Percentiles rank a stretch among this genome's conserved stretches.
Conservation (phyloP, 169 alveolate species). For the Plasmodium coatneyi region DNA sequence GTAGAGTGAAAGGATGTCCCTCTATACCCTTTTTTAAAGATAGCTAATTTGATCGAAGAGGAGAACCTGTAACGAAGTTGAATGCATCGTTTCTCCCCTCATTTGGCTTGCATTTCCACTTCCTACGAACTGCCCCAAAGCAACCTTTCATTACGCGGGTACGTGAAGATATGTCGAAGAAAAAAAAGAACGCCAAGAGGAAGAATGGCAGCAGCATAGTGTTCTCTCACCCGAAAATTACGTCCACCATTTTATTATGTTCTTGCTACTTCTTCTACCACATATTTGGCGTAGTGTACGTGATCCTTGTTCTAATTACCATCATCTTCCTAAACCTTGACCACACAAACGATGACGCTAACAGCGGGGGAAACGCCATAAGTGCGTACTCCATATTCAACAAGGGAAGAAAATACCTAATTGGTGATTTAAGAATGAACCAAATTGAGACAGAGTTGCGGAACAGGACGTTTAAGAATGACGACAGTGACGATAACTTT, state of each 20-base stretch:
- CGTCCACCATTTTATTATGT: conserved; percentile 16
- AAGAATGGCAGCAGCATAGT: conserved; percentile 19
- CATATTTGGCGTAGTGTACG: conserved; percentile 45
- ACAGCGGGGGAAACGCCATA: background rate
- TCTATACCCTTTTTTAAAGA: background rate
- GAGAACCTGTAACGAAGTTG: background rate
- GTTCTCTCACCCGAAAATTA: conserved; percentile 40
- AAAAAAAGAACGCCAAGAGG: conserved; percentile 41
- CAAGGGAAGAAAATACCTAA: conserved; percentile 33
- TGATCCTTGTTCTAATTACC: conserved; percentile 31
- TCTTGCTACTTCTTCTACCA: conserved; percentile 33
- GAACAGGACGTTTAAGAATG: conserved; percentile 12
- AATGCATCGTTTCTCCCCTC: background rate
- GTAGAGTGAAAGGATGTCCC: background rate
- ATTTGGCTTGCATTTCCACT: background rate
- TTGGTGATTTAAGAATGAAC: conserved; percentile 67
- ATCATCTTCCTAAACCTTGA: conserved; percentile 52
- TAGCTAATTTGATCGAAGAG: background rate
- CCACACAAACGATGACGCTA: background rate
- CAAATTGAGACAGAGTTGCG: conserved; percentile 58
- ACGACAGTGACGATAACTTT: conserved; percentile 45
- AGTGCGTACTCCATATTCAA: conserved; percentile 60
- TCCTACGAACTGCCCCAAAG: background rate
- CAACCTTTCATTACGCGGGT: background rate
- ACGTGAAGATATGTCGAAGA: conserved; percentile 36